Conservation (phyloP, 352 stramenopile species). For the Pythium sukuiense region DNA sequence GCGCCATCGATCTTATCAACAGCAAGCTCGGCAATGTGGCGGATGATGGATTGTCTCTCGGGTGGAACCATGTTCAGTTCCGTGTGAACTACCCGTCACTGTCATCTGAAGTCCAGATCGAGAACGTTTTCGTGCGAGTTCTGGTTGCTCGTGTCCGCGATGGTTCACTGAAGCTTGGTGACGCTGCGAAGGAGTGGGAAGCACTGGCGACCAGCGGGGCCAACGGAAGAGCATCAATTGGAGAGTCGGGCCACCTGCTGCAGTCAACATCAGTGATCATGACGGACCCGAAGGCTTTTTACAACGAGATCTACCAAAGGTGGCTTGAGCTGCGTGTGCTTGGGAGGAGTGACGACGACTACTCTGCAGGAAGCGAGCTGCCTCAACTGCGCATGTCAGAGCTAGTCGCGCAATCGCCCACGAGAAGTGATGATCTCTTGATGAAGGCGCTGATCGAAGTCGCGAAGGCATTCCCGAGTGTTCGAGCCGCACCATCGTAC, state of each 20-base stretch:
- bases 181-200: slow-evolving; percentile 42
- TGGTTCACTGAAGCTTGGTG: slow-evolving; percentile 56
- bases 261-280: slow-evolving; percentile 71
- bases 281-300: slow-evolving; percentile 58
- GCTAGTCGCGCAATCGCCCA: slow-evolving; percentile 12
- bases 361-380: slow-evolving; percentile 14
- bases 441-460: slow-evolving; percentile 73
- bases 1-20: slow-evolving; percentile 12
- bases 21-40: neutral
- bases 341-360: slow-evolving; percentile 30
- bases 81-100: slow-evolving; percentile 64
- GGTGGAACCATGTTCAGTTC: slow-evolving; percentile 79
- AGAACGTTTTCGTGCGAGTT: slow-evolving; percentile 69
- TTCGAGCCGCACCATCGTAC: slow-evolving; percentile 12
- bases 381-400: slow-evolving; percentile 22
- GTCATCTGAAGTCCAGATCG: slow-evolving; percentile 60
- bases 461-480: slow-evolving; percentile 48
- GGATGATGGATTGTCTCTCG: neutral
- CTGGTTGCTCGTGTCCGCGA: slow-evolving; percentile 69
- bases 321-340: slow-evolving; percentile 78
- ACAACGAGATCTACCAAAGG: slow-evolving; percentile 79
- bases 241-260: slow-evolving; percentile 43
- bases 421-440: slow-evolving; percentile 42
- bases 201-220: neutral
- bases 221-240: neutral